These are phyloP conservation scores for Pholiota molesta DNA, from an alignment of 768 basidiomycete genomes.

Conservation along the genomic window DNA sequence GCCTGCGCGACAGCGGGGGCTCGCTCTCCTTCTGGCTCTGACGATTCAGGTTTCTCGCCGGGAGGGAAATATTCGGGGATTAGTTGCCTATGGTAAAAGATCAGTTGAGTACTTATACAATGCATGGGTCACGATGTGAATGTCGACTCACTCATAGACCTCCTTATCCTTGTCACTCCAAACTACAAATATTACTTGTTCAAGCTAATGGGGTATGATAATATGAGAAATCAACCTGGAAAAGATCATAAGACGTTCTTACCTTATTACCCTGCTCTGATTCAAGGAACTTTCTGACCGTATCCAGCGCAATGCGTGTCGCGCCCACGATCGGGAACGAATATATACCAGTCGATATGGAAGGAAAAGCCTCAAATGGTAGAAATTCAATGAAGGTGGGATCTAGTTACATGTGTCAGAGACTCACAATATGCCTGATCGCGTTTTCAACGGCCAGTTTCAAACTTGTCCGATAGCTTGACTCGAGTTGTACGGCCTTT, in stretches of 20 bases:
- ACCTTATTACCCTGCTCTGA: constrained; percentile 51
- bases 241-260: constrained; percentile 15
- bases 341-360: constrained; percentile 80
- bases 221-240: neutral
- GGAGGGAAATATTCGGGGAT: constrained; percentile 70
- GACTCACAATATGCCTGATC: constrained; percentile 66
- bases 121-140: neutral
- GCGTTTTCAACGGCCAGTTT: constrained; percentile 60
- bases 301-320: constrained; percentile 67
- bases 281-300: constrained; percentile 60
- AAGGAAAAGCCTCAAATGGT: constrained; percentile 68
- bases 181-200: constrained; percentile 75
- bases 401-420: neutral
- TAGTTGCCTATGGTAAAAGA: constrained; percentile 35
- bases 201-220: constrained; percentile 43
- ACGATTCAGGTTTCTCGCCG: constrained; percentile 12
- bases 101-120: constrained; percentile 6
- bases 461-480: constrained; percentile 71
- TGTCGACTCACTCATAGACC: constrained; percentile 60
- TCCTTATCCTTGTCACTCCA: constrained; percentile 66
- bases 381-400: neutral
- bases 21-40: constrained; percentile 3
- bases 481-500: constrained; percentile 58
- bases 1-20: neutral
- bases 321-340: constrained; percentile 78